phyloP scores from a whole-genome alignment of 2,329 filamentous ascomycete genomes.

The Aureobasidium sp. region DNA sequence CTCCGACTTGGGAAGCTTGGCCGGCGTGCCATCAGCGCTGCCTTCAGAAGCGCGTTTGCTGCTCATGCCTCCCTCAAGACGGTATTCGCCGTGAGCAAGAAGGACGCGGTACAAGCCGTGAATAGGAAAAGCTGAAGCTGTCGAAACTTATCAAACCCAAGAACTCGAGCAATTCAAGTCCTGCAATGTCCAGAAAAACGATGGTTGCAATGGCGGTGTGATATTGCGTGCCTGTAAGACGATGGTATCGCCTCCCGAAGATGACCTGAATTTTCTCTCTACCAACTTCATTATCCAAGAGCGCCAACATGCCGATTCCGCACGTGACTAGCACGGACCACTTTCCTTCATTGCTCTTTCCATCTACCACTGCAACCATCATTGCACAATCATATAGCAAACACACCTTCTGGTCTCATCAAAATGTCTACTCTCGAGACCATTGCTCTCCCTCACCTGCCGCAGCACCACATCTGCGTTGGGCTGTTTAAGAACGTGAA shows the following conservation, averaged over 20 bases:
- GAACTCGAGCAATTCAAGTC: background rate
- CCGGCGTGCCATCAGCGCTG: constrained; percentile 17
- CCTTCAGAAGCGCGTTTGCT: constrained; percentile 24
- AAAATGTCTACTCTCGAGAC: constrained; percentile 54
- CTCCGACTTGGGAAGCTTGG: constrained; percentile 25
- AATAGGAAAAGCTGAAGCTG: background rate
- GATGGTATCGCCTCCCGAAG: background rate
- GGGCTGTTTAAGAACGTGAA: constrained; percentile 68
- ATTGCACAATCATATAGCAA: background rate
- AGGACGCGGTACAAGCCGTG: constrained; percentile 16
- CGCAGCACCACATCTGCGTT: constrained; percentile 61
- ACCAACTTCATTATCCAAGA: background rate
- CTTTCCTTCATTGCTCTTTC: background rate
- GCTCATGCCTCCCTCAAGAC: constrained; percentile 19
- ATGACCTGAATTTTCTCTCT: constrained; percentile 9
- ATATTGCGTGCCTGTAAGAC: background rate
- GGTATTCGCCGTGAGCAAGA: constrained; percentile 18
- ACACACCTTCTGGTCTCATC: background rate
- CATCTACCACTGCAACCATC: background rate
- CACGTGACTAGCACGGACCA: constrained; percentile 4
- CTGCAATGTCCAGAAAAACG: background rate
- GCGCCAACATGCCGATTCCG: background rate
- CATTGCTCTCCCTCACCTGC: constrained; percentile 68
- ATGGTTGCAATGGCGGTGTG: constrained; percentile 2
- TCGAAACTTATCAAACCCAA: background rate